These are phyloP conservation scores for Podila clonocystis DNA, from an alignment of 192 early-diverging fungal species.

Conservation along the genomic window DNA sequence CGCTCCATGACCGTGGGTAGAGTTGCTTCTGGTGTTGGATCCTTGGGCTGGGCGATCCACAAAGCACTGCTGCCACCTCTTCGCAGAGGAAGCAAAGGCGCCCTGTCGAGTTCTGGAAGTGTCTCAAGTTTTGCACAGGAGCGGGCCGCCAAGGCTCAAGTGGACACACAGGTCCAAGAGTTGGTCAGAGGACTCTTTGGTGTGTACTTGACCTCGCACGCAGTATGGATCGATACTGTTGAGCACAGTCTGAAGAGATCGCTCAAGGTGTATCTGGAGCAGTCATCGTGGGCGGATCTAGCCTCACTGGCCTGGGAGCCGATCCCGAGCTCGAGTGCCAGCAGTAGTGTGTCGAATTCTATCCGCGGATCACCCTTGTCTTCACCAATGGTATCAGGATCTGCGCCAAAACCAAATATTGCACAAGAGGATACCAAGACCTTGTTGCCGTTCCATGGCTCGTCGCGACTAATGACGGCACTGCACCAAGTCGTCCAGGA, in stretches of 20 bases:
- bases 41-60: slow-evolving; percentile 20
- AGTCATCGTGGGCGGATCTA: slow-evolving; percentile 53
- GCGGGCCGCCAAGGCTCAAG: slow-evolving; percentile 12
- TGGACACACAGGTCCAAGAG: slow-evolving; percentile 47
- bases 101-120: background rate
- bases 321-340: slow-evolving; percentile 18
- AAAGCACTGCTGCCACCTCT: slow-evolving; percentile 4
- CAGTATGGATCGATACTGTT: slow-evolving; percentile 52
- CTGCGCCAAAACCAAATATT: background rate
- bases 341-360: slow-evolving; percentile 6
- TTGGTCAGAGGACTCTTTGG: slow-evolving; percentile 37
- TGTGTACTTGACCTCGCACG: slow-evolving; percentile 54
- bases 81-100: too few species aligned
- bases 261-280: slow-evolving; percentile 31
- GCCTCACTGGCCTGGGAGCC: slow-evolving; percentile 61
- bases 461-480: slow-evolving; percentile 23
- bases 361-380: background rate
- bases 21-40: slow-evolving; percentile 19
- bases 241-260: slow-evolving; percentile 21
- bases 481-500: slow-evolving; percentile 42
- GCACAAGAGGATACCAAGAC: slow-evolving; percentile 22
- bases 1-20: slow-evolving; percentile 39
- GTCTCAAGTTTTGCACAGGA: slow-evolving; percentile 25
- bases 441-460: slow-evolving; percentile 34
- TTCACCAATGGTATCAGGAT: background rate